A percentile compares a stretch with the other conserved stretches of the same genome.
phyloP scores from a whole-genome alignment of 192 early-diverging fungal genomes.

The Backusella australiensis region DNA sequence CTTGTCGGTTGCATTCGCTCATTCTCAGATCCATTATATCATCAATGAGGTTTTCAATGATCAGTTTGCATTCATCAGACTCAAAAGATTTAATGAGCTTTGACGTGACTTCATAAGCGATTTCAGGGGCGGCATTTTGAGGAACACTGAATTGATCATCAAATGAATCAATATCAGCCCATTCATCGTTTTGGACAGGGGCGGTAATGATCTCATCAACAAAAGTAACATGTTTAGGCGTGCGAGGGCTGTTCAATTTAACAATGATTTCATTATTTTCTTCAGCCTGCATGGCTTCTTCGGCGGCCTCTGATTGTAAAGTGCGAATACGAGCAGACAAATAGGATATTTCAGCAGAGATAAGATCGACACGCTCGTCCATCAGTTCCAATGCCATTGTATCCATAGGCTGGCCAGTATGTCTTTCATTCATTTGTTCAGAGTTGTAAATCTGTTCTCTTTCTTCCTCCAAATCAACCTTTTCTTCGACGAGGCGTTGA shows the following conservation, averaged over 20 bases:
- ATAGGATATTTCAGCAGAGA: constrained; percentile 58
- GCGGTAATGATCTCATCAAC: constrained; percentile 33
- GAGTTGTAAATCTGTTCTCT: constrained; percentile 41
- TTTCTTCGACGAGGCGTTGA: constrained; percentile 43
- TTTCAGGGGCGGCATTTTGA: constrained; percentile 41
- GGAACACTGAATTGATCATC: constrained; percentile 36
- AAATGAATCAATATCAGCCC: constrained; percentile 34
- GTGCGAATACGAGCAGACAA: constrained; percentile 51
- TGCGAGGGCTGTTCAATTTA: not conserved
- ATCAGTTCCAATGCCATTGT: constrained; percentile 42
- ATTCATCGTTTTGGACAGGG: constrained; percentile 17
- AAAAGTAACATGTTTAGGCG: constrained; percentile 32
- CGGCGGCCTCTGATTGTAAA: constrained; percentile 50
- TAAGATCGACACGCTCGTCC: constrained; percentile 55
- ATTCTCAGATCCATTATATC: constrained; percentile 53
- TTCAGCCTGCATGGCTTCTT: constrained; percentile 17
- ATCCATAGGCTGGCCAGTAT: constrained; percentile 17
- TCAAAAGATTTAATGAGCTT: constrained; percentile 50
- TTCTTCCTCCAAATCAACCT: constrained; percentile 47
- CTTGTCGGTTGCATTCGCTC: constrained; percentile 42
- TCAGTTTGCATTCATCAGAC: constrained; percentile 43
- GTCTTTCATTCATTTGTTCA: constrained; percentile 32
- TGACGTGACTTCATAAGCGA: constrained; percentile 49
- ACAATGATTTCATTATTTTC: constrained; percentile 7
- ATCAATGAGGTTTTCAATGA: constrained; percentile 54